Base-by-base conservation (phyloP, 352 stramenopile species). In the Hyaloperonospora brassicae region DNA sequence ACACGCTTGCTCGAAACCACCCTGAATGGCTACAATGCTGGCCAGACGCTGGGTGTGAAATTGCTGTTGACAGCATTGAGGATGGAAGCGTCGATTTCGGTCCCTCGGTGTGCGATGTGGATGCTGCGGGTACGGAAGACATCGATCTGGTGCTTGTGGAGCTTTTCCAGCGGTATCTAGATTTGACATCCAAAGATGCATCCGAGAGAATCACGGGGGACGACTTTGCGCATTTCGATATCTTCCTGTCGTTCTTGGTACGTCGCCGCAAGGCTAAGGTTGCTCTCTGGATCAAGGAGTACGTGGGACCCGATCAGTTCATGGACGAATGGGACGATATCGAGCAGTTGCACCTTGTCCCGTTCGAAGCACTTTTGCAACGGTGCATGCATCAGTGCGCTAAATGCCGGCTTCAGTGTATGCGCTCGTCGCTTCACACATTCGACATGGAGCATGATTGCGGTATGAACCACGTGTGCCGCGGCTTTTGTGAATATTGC, bases 381-480 rank as follows among this genome's bases (percentile, higher is more conserved):
- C 40, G 71, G 52, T 80, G 71, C 38, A 21, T 56, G 7, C 65
- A 77, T 13, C n/a, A 3, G 22, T 77, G 71, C 23, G 14, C 55
- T 0, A 42, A 68, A 7, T 81, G 71, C 22, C 62, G 72, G 14
- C 59, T 81, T 9, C 47, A 63, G 27, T 81, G 71, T 25, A 67
- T 78, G 55, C 52, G 55, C n/a, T 72, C 58, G 2, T 39, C 52
- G 5, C 62, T 50, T 11, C 71, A 81, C 30, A 66, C 55, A 0
- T 52, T 64, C 51, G 41, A 57, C 27, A 47, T 62, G n/a, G 35
- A 49, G 5, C 71, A 81, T 24, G 62, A 77, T 45, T 81, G 71
- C 43, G 68, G 69, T 9, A 74, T 68, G 57, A 63, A 52, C 42
- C 71, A 81, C 39, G 46, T 53, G 21, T 81, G 71, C 31, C 52